Base-by-base conservation (phyloP, 257 asterid genomes). In the Solanum pinnatisectum region DNA sequence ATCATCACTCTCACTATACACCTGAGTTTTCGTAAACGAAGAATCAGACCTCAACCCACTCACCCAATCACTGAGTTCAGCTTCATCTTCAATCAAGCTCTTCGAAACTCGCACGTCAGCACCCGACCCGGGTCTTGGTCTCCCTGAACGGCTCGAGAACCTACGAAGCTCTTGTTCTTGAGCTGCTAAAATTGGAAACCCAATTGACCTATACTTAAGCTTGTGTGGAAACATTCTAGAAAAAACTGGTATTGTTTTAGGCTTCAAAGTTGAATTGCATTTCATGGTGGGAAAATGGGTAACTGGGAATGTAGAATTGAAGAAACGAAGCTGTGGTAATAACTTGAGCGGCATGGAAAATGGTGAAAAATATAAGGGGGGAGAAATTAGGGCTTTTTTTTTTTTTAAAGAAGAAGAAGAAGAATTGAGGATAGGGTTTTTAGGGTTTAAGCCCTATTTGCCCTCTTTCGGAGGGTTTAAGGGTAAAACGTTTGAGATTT, bases 71-170 rank as follows among this genome's bases (percentile, higher is more conserved):
- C 98, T 95, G 27, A 97, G 89, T 13, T 96, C 98, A 82, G 98
- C 98, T 92, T 97, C 98, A 49, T 97, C 99, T n/a, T 96, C 99
- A 60, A 97, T 90, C 95, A 97, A 92, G 85, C 98, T 95, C 96
- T 91, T 96, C 12, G 93, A 91, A 2, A 91, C 88, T 77, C 92
- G 70, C 83, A 33, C 73, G n/a, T 87, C 93, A 77, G 79, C 39
- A 32, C 89, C 91, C 70, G 92, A 77, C 67, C 91, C 92, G 89
- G 89, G 79, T 67, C 89, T 84, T 10, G 87, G 93, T 74, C 93
- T 86, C 86, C 88, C 90, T 82, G 93, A 49, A 8, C 91, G 92
- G 73, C 94, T 87, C 16, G 98, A 91, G 10, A 90, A 89, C 14
- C 88, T 84, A 35, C 92, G 89, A 12, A 85, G 90, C 37, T 73